Conservation (phyloP, 768 basidiomycete species). For the Mycena olivaceomarginata region DNA sequence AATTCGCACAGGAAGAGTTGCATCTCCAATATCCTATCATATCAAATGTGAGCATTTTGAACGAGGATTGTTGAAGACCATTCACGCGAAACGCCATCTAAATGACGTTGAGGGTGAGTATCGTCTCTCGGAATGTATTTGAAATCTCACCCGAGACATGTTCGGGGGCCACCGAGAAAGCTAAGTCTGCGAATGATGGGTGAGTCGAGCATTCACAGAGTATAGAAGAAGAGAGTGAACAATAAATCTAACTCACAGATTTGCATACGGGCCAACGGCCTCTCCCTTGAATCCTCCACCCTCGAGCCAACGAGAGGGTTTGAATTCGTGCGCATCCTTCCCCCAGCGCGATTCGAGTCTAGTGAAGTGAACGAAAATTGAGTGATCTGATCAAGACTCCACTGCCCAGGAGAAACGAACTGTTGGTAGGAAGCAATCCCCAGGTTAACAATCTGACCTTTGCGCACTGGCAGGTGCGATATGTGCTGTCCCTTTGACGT, state of each 20-base stretch:
- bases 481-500: background rate
- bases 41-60: background rate
- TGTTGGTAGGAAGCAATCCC: conserved; percentile 26
- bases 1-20: conserved; percentile 19
- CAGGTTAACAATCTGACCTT: background rate
- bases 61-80: background rate
- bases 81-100: conserved; percentile 38
- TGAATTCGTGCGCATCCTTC: too few species aligned
- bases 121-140: conserved; percentile 21
- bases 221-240: background rate
- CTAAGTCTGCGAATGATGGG: conserved; percentile 9
- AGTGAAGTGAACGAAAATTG: background rate
- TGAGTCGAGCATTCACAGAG: too few species aligned
- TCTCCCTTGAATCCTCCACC: too few species aligned
- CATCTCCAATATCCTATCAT: conserved; percentile 22
- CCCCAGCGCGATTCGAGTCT: background rate
- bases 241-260: too few species aligned
- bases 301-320: too few species aligned
- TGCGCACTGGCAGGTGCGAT: background rate
- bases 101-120: too few species aligned
- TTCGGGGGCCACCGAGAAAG: conserved; percentile 31
- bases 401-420: background rate
- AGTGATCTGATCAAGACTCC: background rate
- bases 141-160: background rate
- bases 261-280: too few species aligned